These are phyloP conservation scores for Leishmania arabica DNA, from an alignment of 208 protist genomes.

Conservation along the genomic window DNA sequence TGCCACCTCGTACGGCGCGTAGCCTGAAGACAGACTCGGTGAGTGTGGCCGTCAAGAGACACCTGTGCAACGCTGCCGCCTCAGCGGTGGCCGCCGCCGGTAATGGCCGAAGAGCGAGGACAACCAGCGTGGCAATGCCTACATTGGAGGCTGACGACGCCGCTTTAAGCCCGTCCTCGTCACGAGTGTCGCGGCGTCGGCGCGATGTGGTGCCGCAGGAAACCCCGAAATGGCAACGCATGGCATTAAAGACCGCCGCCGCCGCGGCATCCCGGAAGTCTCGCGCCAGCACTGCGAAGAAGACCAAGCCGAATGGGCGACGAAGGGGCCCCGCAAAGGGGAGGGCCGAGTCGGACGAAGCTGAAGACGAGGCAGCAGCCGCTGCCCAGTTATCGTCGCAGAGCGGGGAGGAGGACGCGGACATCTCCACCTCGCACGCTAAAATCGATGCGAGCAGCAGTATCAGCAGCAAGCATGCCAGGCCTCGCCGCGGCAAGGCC, in stretches of 20 bases:
- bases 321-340: neutral
- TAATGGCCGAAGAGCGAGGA: neutral
- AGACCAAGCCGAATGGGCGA: neutral
- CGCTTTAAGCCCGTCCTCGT: neutral
- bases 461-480: neutral
- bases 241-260: constrained; percentile 25
- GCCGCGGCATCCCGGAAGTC: neutral
- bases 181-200: constrained; percentile 34
- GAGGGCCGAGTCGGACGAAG: neutral
- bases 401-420: constrained; percentile 7
- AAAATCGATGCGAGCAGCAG: constrained; percentile 9
- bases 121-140: neutral
- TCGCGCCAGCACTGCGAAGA: neutral
- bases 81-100: neutral
- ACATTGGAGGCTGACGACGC: neutral
- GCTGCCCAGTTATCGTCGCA: neutral
- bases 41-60: constrained; percentile 20
- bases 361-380: neutral
- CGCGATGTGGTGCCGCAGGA: constrained; percentile 29
- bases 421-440: neutral
- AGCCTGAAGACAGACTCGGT: constrained; percentile 20
- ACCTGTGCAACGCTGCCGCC: constrained; percentile 1
- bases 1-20: constrained; percentile 26
- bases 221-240: constrained; percentile 34
- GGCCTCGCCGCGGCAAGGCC: neutral